Percentiles rank a stretch among this genome's conserved stretches.
Conservation (phyloP, 1,284 basidiomycete species). For the Cutaneotrichosporon sp. region DNA sequence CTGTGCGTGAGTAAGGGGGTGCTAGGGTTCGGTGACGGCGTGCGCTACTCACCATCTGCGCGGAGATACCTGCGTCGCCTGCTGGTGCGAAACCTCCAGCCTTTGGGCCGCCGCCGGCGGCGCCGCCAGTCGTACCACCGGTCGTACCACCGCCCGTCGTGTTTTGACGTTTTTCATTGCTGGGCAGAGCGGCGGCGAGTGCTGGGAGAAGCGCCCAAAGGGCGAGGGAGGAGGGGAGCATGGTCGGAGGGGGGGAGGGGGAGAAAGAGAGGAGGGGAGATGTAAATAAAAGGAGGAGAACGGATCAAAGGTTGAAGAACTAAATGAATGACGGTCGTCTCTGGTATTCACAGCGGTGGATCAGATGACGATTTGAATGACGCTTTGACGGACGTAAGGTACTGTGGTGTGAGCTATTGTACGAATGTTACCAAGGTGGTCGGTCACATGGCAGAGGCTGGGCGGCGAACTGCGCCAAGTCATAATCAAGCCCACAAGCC, state of each 20-base stretch:
- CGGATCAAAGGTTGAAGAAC: too few species aligned
- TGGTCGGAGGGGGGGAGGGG: background rate
- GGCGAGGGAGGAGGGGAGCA: background rate
- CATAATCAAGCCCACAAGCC: too few species aligned
- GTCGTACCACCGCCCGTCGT: background rate
- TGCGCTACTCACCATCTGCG: slow-evolving; percentile 44
- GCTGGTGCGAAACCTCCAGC: slow-evolving; percentile 40
- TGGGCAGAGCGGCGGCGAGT: slow-evolving; percentile 3
- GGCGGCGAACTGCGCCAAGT: too few species aligned
- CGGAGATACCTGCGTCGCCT: slow-evolving; percentile 44
- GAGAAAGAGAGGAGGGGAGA: background rate
- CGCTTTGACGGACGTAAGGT: too few species aligned
- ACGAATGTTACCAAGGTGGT: too few species aligned
- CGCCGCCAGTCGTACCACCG: background rate
- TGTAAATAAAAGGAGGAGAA: background rate
- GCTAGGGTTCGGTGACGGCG: background rate
- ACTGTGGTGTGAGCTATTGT: too few species aligned
- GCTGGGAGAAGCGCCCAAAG: slow-evolving; percentile 13
- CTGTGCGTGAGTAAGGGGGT: slow-evolving; percentile 25
- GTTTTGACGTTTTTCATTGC: slow-evolving; percentile 5
- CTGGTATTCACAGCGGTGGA: too few species aligned
- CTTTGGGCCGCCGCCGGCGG: background rate
- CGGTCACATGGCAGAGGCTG: too few species aligned
- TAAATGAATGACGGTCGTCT: background rate
- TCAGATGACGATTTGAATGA: too few species aligned